These are phyloP conservation scores for Erigeron canadensis DNA, from an alignment of 129 eudicot genomes.

Conservation along the genomic window DNA sequence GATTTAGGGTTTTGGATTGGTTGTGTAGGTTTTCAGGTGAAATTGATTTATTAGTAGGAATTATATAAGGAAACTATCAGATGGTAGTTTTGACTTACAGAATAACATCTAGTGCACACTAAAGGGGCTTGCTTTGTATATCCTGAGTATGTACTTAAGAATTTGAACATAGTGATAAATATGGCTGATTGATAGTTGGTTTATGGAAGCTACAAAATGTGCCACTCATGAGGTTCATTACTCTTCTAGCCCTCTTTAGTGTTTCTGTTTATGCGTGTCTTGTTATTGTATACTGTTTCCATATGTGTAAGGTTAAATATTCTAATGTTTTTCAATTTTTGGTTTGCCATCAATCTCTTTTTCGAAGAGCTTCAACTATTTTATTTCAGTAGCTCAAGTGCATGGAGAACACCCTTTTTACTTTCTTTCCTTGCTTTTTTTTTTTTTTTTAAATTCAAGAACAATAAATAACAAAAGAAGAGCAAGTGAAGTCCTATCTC, in stretches of 20 bases:
- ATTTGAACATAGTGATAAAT: background rate
- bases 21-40: constrained; percentile 24
- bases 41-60: constrained; percentile 1
- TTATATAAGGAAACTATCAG: too few relatives aligned
- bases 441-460: constrained; percentile 4
- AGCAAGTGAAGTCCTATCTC: background rate
- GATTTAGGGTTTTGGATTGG: constrained; percentile 32
- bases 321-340: background rate
- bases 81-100: too few relatives aligned
- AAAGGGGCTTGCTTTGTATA: constrained; percentile 10
- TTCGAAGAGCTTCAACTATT: background rate
- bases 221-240: background rate
- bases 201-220: constrained; percentile 4
- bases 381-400: constrained; percentile 14
- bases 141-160: constrained; percentile 12
- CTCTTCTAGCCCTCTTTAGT: background rate
- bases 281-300: background rate
- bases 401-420: constrained; percentile 10
- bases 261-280: constrained; percentile 8
- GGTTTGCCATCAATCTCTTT: background rate
- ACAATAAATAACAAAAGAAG: background rate
- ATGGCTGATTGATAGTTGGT: constrained; percentile 7
- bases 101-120: too few relatives aligned
- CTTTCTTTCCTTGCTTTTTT: background rate
- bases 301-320: background rate